Conservation (phyloP, 257 asterid species). For the Echites panduratus region DNA sequence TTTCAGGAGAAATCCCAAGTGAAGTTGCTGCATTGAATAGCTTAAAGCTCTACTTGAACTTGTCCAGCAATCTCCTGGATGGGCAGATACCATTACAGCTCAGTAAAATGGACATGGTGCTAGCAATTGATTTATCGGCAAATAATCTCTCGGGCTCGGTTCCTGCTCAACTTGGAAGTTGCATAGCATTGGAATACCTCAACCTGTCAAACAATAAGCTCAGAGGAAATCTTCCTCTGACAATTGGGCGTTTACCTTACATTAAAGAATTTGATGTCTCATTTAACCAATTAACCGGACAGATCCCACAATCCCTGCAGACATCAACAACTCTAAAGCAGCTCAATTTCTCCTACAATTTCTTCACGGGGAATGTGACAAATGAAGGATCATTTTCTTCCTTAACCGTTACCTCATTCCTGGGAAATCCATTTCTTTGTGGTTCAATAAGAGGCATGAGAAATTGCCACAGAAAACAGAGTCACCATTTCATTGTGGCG, state of each 20-base stretch:
- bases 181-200: slow-evolving; percentile 65
- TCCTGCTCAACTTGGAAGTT: slow-evolving; percentile 77
- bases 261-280: slow-evolving; percentile 58
- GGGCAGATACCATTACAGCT: slow-evolving; percentile 68
- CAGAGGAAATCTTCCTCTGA: slow-evolving; percentile 46
- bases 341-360: slow-evolving; percentile 62
- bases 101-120: slow-evolving; percentile 74
- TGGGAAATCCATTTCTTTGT: slow-evolving; percentile 50
- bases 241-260: slow-evolving; percentile 52
- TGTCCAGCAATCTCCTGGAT: slow-evolving; percentile 51
- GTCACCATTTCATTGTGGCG: slow-evolving; percentile 48
- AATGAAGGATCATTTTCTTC: slow-evolving; percentile 48
- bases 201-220: slow-evolving; percentile 42
- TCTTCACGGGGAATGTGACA: slow-evolving; percentile 44
- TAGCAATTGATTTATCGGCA: slow-evolving; percentile 60
- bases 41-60: slow-evolving; percentile 59
- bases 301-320: slow-evolving; percentile 43
- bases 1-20: slow-evolving; percentile 58
- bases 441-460: slow-evolving; percentile 48
- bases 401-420: slow-evolving; percentile 38
- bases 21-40: slow-evolving; percentile 66
- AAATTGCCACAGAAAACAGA: slow-evolving; percentile 31
- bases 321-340: slow-evolving; percentile 37
- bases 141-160: slow-evolving; percentile 50
- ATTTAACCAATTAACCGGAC: slow-evolving; percentile 44